These are phyloP conservation scores for Xerocomus spinulosus DNA, from an alignment of 768 basidiomycete species.

Conservation along the genomic window DNA sequence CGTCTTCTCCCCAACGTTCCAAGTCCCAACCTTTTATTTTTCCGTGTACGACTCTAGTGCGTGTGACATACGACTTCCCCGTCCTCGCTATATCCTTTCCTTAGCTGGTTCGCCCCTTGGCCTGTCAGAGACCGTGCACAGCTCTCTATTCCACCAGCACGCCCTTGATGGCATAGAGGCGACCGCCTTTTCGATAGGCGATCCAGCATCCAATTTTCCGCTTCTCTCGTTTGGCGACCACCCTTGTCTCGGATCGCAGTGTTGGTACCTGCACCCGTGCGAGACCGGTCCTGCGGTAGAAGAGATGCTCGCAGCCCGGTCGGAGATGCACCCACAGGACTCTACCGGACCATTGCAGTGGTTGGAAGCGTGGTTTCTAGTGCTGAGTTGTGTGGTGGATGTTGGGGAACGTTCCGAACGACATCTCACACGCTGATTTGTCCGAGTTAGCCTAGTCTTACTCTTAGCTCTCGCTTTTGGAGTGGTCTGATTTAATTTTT, in stretches of 20 bases:
- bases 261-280: conserved; percentile 90
- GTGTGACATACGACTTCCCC: conserved; percentile 32
- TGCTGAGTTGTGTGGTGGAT: conserved; percentile 63
- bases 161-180: conserved; percentile 40
- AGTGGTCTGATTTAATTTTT: conserved; percentile 12
- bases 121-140: conserved; percentile 51
- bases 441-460: too few species aligned
- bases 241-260: conserved; percentile 65
- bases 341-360: conserved; percentile 32
- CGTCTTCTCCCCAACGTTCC: conserved; percentile 73
- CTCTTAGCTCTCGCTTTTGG: too few species aligned
- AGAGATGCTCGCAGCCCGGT: conserved; percentile 58
- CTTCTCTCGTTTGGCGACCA: conserved; percentile 86
- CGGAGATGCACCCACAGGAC: background rate
- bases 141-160: conserved; percentile 54
- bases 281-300: conserved; percentile 60
- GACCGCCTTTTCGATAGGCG: conserved; percentile 53
- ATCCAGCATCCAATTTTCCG: conserved; percentile 56
- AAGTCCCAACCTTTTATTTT: conserved; percentile 84
- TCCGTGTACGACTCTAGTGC: conserved; percentile 60
- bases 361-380: conserved; percentile 76
- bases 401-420: conserved; percentile 27
- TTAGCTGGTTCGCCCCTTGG: conserved; percentile 63
- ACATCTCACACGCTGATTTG: background rate
- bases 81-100: conserved; percentile 12